Evolutionary conservation across 2,329 filamentous ascomycete species (phyloP).

Genomic region (Diaporthe velutina): DNA sequence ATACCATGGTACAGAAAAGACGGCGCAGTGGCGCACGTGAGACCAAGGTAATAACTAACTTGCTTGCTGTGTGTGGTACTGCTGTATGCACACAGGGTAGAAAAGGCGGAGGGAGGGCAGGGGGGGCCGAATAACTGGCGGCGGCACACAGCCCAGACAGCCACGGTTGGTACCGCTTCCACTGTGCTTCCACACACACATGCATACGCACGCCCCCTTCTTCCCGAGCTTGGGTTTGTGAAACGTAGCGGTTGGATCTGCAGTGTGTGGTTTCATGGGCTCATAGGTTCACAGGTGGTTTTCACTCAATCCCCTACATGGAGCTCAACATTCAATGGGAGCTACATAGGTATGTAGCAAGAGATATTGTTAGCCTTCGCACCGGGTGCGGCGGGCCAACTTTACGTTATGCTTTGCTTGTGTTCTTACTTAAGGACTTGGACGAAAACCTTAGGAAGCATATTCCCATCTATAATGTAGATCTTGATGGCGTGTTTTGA

Average conservation of each 20-base stretch:
- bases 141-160: neutral
- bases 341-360: neutral
- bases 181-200: neutral
- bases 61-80: no score
- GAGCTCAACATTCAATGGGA: no score
- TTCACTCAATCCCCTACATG: no score
- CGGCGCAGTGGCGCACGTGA: neutral
- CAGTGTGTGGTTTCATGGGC: neutral
- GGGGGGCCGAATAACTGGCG: neutral
- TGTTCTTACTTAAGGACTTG: no score
- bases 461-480: no score
- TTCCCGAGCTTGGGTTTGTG: neutral
- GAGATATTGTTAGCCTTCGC: neutral
- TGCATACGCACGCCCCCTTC: neutral
- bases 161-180: neutral
- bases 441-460: no score
- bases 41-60: no score
- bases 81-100: no score
- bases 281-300: neutral
- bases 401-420: no score
- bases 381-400: no score
- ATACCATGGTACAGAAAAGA: no score
- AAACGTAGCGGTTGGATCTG: slow-evolving; percentile 12
- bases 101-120: neutral
- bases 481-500: no score